Percentiles rank a stretch among this genome's conserved stretches.
Evolutionary conservation across 495 filamentous ascomycete genomes (phyloP).

Genomic region (Annulohypoxylon bovei): DNA sequence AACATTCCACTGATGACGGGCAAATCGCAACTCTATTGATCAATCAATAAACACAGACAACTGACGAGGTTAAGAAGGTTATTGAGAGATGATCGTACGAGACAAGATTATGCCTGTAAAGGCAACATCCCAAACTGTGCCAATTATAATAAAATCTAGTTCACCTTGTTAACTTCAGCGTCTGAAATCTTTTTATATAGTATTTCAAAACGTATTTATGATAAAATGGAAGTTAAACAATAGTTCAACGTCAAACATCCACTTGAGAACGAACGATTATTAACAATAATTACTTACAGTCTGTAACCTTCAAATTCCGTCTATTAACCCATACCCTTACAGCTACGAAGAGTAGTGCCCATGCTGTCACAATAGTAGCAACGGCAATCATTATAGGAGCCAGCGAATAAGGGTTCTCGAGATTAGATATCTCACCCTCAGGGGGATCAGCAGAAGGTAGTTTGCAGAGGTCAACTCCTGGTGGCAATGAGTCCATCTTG

Average conservation of each 20-base stretch:
- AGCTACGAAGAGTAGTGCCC: not conserved
- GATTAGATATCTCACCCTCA: not conserved
- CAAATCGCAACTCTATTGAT: not conserved
- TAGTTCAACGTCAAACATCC: no score
- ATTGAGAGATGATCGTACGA: not conserved
- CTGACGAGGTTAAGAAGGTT: not conserved
- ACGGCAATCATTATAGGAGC: conserved; percentile 14
- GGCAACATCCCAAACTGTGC: conserved; percentile 36
- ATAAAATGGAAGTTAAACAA: no score
- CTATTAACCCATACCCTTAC: conserved; percentile 12
- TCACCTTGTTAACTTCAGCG: not conserved
- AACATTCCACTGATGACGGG: conserved; percentile 44
- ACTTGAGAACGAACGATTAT: no score
- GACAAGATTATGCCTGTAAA: conserved; percentile 8
- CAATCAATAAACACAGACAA: not conserved
- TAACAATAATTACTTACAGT: conserved; percentile 14
- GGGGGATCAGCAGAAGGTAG: not conserved
- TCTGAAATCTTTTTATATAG: no score
- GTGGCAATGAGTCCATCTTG: not conserved
- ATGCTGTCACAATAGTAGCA: not conserved
- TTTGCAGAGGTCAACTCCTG: not conserved
- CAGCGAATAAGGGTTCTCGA: conserved; percentile 8
- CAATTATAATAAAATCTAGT: conserved; percentile 28
- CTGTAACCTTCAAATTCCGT: not conserved
- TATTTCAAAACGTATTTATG: no score